phyloP scores from a whole-genome alignment of 768 basidiomycete genomes.

The Phanerochaete carnosa region DNA sequence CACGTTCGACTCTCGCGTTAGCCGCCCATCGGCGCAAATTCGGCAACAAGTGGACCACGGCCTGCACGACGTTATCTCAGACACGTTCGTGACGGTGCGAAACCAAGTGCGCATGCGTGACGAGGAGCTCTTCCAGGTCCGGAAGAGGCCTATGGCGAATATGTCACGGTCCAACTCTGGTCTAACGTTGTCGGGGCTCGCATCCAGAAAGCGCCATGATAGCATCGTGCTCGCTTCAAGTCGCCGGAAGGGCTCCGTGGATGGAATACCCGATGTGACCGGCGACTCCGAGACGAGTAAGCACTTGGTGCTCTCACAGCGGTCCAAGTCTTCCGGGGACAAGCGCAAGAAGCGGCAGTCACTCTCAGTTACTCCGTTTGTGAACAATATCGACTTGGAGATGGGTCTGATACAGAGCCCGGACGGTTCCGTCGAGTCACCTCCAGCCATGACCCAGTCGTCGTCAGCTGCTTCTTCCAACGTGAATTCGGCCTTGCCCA shows the following conservation, averaged over 20 bases:
- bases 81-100: slow-evolving; percentile 65
- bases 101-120: slow-evolving; percentile 60
- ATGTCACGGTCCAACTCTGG: slow-evolving; percentile 57
- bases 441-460: slow-evolving; percentile 20
- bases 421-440: slow-evolving; percentile 15
- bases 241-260: slow-evolving; percentile 44
- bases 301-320: neutral
- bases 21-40: slow-evolving; percentile 63
- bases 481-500: slow-evolving; percentile 17
- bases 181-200: slow-evolving; percentile 53
- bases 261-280: slow-evolving; percentile 15
- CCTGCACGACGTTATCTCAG: slow-evolving; percentile 79
- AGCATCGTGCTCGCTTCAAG: slow-evolving; percentile 43
- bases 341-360: neutral
- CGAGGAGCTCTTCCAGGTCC: slow-evolving; percentile 59
- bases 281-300: neutral
- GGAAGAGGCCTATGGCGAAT: slow-evolving; percentile 31
- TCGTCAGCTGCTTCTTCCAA: slow-evolving; percentile 24
- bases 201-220: slow-evolving; percentile 59
- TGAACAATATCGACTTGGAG: neutral
- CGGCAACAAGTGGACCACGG: slow-evolving; percentile 74
- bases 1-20: slow-evolving; percentile 53
- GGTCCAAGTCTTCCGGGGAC: neutral
- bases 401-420: slow-evolving; percentile 9
- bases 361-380: neutral